These are phyloP conservation scores for Solanum dulcamara DNA, from an alignment of 257 asterid genomes.

Conservation along the genomic window DNA sequence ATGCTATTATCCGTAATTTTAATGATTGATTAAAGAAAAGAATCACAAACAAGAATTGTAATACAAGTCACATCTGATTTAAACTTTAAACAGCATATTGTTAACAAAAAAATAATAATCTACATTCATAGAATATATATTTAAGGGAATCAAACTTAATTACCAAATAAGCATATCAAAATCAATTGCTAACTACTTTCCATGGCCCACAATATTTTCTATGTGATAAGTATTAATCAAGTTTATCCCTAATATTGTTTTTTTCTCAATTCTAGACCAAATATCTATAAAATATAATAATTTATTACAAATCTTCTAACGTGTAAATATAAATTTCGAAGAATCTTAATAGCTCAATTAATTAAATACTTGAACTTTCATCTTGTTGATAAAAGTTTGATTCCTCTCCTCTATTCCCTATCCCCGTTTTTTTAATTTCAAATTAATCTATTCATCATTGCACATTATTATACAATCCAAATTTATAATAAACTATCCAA, in stretches of 20 bases:
- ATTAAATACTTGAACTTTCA: neutral
- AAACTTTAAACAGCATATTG: neutral
- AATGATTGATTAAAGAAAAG: neutral
- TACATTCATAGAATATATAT: neutral
- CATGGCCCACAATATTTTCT: neutral
- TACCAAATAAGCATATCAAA: neutral
- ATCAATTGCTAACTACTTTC: neutral
- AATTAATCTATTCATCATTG: neutral
- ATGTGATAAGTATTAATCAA: neutral
- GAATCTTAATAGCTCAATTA: neutral
- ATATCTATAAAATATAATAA: neutral
- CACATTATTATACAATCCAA: neutral
- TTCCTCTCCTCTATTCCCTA: neutral
- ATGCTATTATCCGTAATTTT: neutral
- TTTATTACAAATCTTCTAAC: neutral
- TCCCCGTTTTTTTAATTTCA: neutral
- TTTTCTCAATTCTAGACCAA: neutral
- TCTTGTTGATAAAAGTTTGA: accelerated
- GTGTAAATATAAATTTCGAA: neutral
- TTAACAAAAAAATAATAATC: neutral
- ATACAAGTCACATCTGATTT: neutral
- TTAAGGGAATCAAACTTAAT: neutral
- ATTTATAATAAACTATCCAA: neutral
- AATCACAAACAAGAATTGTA: neutral
- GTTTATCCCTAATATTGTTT: neutral